A percentile compares a stretch with the other conserved stretches of the same genome.
Evolutionary conservation across 2,329 filamentous ascomycete species (phyloP).

Genomic region (Colletotrichum sp.): DNA sequence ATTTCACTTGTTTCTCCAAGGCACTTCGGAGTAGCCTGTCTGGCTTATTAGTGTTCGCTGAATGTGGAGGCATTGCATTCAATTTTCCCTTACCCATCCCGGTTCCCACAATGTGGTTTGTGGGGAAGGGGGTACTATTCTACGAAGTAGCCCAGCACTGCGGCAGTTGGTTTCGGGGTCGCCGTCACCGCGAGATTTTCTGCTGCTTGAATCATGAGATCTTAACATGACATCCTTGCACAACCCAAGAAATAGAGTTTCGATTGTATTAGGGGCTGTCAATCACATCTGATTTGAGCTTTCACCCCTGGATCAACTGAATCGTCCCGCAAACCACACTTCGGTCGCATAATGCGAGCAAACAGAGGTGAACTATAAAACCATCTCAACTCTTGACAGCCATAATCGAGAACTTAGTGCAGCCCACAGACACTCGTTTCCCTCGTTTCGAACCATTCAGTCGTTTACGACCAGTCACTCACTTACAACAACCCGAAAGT

Average conservation of each 20-base stretch:
- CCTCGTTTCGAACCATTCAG: background rate
- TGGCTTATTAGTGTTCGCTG: background rate
- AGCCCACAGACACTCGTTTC: background rate
- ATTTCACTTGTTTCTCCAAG: background rate
- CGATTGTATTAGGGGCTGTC: background rate
- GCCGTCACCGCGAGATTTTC: background rate
- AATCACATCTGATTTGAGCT: background rate
- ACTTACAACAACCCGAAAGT: background rate
- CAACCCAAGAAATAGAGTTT: background rate
- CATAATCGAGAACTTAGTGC: background rate
- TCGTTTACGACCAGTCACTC: background rate
- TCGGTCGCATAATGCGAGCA: background rate
- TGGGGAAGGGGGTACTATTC: background rate
- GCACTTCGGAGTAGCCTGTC: background rate
- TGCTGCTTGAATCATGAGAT: background rate
- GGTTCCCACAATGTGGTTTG: background rate
- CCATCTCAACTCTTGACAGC: background rate
- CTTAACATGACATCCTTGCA: background rate
- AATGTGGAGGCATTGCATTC: background rate
- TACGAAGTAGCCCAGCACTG: background rate
- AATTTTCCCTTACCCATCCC: background rate
- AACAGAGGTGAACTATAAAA: background rate
- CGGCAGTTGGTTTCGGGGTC: background rate
- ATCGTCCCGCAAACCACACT: background rate
- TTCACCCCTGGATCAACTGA: background rate